Evolutionary conservation across 2,329 filamentous ascomycete species (phyloP), one percentile per base, ranked within the genome.

Genomic region (Huntiella decipiens): DNA sequence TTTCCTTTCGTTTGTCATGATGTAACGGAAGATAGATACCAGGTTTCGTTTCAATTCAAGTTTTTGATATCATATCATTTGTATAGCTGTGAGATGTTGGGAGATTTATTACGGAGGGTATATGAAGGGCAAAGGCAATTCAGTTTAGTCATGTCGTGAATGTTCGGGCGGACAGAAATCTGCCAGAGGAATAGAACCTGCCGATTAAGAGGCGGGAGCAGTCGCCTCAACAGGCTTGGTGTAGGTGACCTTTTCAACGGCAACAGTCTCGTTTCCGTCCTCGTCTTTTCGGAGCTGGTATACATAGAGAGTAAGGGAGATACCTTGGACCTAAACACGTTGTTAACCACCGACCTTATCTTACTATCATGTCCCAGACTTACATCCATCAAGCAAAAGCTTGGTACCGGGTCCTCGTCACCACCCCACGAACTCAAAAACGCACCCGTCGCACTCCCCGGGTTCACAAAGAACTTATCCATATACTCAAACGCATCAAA

Each of bases 381-480:
- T 62, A 95, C 87, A 72, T 96, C 88, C 88, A 96, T 95, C 61
- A 96, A 65, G 58, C 91, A 94, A 63, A 96, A 95, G 60, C 86
- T 94, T 19, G 88, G 88, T 47, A 78, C 79, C 17, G 81, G 82
- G 46, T 88, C 82, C 57, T 82, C 75, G 36, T 71, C 71, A 44
- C 64, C 63, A 15, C 64, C 64, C 68, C 72, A 77, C 15, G 71
- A 69, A 1, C 70, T 70, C 16, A 70, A 65, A 52, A 74, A 74
- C 2, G 75, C 75, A 7, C 76, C 76, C 4, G 76, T 79, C 17
- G 74, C 76, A 56, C 71, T 78, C 3, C 76, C 76, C 2, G 76
- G 76, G 56, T 79, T 80, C 53, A 80, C 73, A 53, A 80, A 80
- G 63, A 80, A 79, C 66, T 79, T 79, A 65, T 79, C 75, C 71